Base-by-base conservation (phyloP, 2,329 filamentous ascomycete genomes). In the Aspergillus aculeatus region DNA sequence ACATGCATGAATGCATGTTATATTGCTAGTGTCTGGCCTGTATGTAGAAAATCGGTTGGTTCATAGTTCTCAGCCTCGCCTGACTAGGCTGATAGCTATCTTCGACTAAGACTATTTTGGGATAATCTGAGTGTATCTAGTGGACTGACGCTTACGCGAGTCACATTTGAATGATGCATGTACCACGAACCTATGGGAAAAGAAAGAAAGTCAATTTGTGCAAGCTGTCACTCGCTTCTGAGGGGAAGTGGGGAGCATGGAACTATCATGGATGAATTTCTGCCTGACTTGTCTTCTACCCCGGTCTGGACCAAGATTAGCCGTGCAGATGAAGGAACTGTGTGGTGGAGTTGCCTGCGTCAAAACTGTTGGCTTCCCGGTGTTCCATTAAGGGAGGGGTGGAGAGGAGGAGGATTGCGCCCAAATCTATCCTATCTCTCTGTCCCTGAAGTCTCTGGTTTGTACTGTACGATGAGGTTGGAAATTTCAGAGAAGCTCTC, bases 71-170 rank as follows among this genome's bases (percentile, higher is more conserved):
- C 50, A 61, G 58, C 58, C 61, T 60, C 53, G 51, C 59, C 52
- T 54, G 21, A 57, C 29, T 38, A 21, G 47, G 50, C 38, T 55
- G 41, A 31, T 47, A 48, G 56, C 32, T 52, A 31, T 56, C 52
- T 58, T 41, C 52, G 44, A 31, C n/a, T 59, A 58, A 60, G 44
- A 31, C n/a, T 59, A 59, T 60, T 59, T 29, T 52, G 54, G 48
- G 48, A 57, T 51, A 60, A 58, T 60, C 56, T 57, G 54, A 59
- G 57, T 61, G 32, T 60, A 56, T 63, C 59, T 59, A 57, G 50
- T 57, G 38, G 58, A 49, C 51, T 53, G 54, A 56, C 52, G 62
- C 52, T 59, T 51, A 35, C 52, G 60, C 59, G 52, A 54, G 50
- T 53, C 58, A 57, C 48, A 29, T 57, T 56, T 52, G 26, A 24